Conservation (phyloP, 768 basidiomycete species). For the Russula emetica region DNA sequence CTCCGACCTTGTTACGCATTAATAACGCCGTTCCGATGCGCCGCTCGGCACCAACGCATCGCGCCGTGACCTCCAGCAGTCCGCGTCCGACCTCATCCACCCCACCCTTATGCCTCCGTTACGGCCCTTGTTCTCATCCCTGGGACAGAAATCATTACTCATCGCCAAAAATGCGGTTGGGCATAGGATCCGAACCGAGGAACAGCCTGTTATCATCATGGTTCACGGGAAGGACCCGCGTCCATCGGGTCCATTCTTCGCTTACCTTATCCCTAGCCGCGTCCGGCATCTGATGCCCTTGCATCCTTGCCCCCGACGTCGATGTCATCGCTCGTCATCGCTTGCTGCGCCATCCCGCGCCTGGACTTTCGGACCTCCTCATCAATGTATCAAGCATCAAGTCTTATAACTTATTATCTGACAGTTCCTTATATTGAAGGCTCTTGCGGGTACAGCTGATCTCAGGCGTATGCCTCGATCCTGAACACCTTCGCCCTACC, state of each 20-base stretch:
- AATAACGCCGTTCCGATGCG: not conserved
- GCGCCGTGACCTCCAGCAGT: no score
- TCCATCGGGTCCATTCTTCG: conserved; percentile 24
- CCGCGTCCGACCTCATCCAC: no score
- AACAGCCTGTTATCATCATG: not conserved
- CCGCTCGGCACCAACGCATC: not conserved
- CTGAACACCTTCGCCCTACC: not conserved
- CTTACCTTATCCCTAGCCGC: conserved; percentile 21
- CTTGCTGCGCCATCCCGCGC: conserved; percentile 29
- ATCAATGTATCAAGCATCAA: conserved; percentile 29
- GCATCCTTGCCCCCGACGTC: conserved; percentile 44
- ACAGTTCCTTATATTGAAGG: not conserved
- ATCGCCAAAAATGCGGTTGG: not conserved
- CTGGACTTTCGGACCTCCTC: not conserved
- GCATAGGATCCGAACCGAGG: not conserved
- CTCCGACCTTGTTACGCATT: not conserved
- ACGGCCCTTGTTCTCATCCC: no score
- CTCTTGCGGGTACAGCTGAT: not conserved
- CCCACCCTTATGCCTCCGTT: no score
- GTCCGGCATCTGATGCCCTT: conserved; percentile 35
- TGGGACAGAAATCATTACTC: no score
- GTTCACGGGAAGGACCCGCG: conserved; percentile 32
- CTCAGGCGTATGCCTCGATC: not conserved
- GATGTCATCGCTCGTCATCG: conserved; percentile 51
- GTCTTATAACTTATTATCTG: not conserved